phyloP scores from a whole-genome alignment of 2,329 filamentous ascomycete genomes.

The Huntiella moniliformis region DNA sequence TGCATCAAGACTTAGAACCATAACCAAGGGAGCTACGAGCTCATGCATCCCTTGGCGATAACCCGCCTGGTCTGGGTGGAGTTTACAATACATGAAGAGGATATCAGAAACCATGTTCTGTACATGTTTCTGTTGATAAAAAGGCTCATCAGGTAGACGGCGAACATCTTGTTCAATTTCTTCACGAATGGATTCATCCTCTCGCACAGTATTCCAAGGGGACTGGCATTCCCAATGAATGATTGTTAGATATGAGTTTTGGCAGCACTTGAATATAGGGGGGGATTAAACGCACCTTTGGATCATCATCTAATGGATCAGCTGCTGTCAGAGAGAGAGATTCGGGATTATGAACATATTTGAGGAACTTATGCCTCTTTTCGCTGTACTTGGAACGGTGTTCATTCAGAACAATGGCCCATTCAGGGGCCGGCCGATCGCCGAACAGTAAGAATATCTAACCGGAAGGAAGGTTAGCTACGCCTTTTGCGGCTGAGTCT shows the following conservation, averaged over 20 bases:
- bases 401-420: conserved; percentile 48
- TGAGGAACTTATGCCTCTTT: conserved; percentile 55
- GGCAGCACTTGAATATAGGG: background rate
- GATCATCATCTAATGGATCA: conserved; percentile 76
- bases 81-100: conserved; percentile 85
- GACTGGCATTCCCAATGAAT: conserved; percentile 34
- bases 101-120: conserved; percentile 74
- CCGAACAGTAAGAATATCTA: conserved; percentile 69
- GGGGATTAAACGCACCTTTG: conserved; percentile 24
- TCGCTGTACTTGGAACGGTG: conserved; percentile 57
- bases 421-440: conserved; percentile 42
- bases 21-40: conserved; percentile 71
- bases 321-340: conserved; percentile 49
- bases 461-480: no score
- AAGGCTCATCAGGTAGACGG: conserved; percentile 75
- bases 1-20: conserved; percentile 68
- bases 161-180: conserved; percentile 94
- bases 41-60: conserved; percentile 99
- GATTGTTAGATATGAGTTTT: background rate
- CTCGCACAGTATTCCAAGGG: conserved; percentile 72
- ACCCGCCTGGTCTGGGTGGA: conserved; percentile 65
- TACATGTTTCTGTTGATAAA: conserved; percentile 63
- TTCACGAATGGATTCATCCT: conserved; percentile 64
- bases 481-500: background rate
- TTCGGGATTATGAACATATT: conserved; percentile 69